These are phyloP conservation scores for Porodaedalea pini DNA, from an alignment of 1,284 basidiomycete genomes.

Conservation along the genomic window DNA sequence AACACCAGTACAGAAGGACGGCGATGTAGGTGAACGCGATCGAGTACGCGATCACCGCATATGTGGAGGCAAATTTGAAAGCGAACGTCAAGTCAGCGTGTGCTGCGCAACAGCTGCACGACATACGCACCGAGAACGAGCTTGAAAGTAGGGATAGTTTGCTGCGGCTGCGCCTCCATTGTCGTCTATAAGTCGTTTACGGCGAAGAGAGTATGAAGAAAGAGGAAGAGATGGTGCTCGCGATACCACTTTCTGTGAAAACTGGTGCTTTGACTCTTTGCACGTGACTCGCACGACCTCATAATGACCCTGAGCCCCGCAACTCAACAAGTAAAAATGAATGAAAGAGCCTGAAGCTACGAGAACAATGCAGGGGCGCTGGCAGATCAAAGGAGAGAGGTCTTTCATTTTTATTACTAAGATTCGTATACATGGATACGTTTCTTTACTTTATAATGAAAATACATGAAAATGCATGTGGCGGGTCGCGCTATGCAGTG, in stretches of 20 bases:
- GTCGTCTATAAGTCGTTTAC: conserved; percentile 42
- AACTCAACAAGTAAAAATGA: background rate
- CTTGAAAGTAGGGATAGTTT: conserved; percentile 90
- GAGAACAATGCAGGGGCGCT: too few relatives aligned
- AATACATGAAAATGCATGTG: too few relatives aligned
- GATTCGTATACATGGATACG: too few relatives aligned
- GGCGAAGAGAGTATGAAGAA: conserved; percentile 21
- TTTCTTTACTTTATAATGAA: too few relatives aligned
- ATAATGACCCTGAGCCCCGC: background rate
- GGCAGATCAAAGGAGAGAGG: too few relatives aligned
- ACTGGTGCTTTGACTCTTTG: conserved; percentile 4
- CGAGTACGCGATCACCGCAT: conserved; percentile 26
- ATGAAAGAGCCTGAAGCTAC: background rate
- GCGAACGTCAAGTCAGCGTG: conserved; percentile 28
- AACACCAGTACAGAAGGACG: background rate
- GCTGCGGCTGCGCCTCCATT: conserved; percentile 16
- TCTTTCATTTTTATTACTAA: too few relatives aligned
- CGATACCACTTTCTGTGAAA: conserved; percentile 9
- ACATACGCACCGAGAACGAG: conserved; percentile 85
- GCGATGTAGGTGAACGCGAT: background rate
- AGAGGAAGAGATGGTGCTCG: conserved; percentile 2
- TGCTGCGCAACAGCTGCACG: conserved; percentile 16
- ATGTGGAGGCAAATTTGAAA: conserved; percentile 14
- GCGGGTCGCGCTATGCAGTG: too few relatives aligned
- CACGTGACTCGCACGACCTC: conserved; percentile 7